A percentile compares a stretch with the other conserved stretches of the same genome.
Conservation (phyloP, 2,329 filamentous ascomycete species). For the Fusarium metavorans region DNA sequence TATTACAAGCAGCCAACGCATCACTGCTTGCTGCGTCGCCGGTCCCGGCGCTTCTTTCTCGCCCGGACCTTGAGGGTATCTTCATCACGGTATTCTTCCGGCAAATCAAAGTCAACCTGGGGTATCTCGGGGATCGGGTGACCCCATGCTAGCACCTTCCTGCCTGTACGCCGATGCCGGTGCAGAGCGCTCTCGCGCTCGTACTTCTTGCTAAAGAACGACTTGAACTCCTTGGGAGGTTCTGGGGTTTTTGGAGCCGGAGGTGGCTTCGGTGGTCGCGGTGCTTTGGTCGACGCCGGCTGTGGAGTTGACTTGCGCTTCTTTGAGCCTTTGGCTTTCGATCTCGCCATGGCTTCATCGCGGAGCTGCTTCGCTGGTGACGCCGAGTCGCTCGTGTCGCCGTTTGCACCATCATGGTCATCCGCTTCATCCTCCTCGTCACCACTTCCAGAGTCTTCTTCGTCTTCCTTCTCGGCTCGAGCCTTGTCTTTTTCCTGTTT, state of each 20-base stretch:
- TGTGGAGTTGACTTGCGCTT: conserved; percentile 46
- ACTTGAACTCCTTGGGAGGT: conserved; percentile 76
- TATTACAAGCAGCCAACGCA: conserved; percentile 36
- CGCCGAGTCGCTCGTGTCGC: conserved; percentile 64
- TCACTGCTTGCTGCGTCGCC: conserved; percentile 62
- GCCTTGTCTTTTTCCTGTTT: conserved; percentile 79
- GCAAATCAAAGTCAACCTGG: conserved; percentile 80
- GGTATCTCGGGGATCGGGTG: conserved; percentile 79
- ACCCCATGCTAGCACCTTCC: conserved; percentile 84
- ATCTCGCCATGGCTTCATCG: conserved; percentile 73
- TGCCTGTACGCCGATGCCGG: conserved; percentile 74
- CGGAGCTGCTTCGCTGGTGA: conserved; percentile 77
- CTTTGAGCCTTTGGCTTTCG: conserved; percentile 53
- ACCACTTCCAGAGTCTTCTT: conserved; percentile 47
- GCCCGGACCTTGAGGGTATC: conserved; percentile 70
- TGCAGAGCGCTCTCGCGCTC: conserved; percentile 84
- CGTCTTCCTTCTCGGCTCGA: conserved; percentile 49
- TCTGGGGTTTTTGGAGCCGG: conserved; percentile 50
- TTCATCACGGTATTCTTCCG: conserved; percentile 71
- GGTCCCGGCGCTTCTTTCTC: conserved; percentile 71
- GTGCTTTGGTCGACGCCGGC: conserved; percentile 27
- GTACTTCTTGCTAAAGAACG: conserved; percentile 86
- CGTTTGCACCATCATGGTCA: conserved; percentile 61
- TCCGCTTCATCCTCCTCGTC: conserved; percentile 41
- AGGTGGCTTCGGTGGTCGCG: conserved; percentile 40